These are phyloP conservation scores for Pichia sp. DNA, from an alignment of 1,139 yeast species.

Conservation along the genomic window DNA sequence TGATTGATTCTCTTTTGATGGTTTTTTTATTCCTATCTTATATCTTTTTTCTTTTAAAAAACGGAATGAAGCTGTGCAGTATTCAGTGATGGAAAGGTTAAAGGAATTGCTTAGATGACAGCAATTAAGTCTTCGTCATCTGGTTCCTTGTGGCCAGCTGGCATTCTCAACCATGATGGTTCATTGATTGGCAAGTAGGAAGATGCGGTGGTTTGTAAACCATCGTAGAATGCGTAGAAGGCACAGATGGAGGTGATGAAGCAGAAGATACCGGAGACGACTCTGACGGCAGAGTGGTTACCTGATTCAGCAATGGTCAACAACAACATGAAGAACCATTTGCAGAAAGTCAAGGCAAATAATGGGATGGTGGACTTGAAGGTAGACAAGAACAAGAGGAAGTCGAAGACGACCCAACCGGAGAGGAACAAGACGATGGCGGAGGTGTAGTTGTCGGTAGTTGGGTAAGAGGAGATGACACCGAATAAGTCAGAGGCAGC, in stretches of 20 bases:
- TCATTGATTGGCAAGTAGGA: conserved; percentile 27
- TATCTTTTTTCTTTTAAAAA: conserved; percentile 1
- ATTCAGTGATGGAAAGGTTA: not conserved
- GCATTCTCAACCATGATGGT: conserved; percentile 28
- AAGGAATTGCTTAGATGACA: conserved; percentile 6
- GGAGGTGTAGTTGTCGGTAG: conserved; percentile 28
- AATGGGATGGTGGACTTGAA: conserved; percentile 41
- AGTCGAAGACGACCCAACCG: conserved; percentile 46
- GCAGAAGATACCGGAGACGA: conserved; percentile 43
- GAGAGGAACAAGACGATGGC: conserved; percentile 41
- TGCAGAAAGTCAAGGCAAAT: conserved; percentile 34
- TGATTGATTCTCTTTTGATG: not conserved
- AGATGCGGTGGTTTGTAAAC: conserved; percentile 21
- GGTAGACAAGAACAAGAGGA: conserved; percentile 36
- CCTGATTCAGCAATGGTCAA: conserved; percentile 40
- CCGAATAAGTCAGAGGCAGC: conserved; percentile 34
- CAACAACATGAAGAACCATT: conserved; percentile 38
- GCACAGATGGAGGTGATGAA: conserved; percentile 39
- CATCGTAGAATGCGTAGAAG: conserved; percentile 35
- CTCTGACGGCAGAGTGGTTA: conserved; percentile 31
- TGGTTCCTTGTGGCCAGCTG: conserved; percentile 24
- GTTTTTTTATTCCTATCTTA: conserved; percentile 1
- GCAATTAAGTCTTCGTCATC: conserved; percentile 17
- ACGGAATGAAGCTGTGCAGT: not conserved
- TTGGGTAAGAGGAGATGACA: conserved; percentile 28